Conservation (phyloP, 306 rosid genomes). For the Urtica urens region DNA sequence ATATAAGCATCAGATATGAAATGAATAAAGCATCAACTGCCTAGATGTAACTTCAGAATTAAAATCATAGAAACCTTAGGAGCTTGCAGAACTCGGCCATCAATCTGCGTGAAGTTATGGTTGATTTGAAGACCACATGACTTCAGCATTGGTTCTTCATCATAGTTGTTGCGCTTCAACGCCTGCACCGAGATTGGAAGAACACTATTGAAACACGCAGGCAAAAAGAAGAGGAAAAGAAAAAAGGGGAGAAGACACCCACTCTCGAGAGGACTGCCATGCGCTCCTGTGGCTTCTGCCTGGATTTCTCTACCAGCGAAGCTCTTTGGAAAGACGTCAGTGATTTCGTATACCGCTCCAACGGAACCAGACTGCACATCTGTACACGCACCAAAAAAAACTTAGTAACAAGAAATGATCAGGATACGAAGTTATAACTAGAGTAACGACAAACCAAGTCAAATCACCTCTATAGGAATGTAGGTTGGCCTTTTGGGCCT, state of each 20-base stretch:
- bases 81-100: constrained; percentile 77
- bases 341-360: constrained; percentile 82
- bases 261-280: constrained; percentile 64
- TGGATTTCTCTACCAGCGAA: constrained; percentile 77
- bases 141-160: constrained; percentile 58
- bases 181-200: constrained; percentile 35
- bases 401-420: neutral
- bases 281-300: constrained; percentile 89
- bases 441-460: no score
- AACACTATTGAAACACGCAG: neutral
- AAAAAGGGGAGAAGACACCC: constrained; percentile 9
- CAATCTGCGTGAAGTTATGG: constrained; percentile 51
- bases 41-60: neutral
- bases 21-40: neutral
- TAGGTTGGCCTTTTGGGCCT: constrained; percentile 84
- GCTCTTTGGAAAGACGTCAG: constrained; percentile 69
- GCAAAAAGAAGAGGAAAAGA: neutral
- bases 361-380: constrained; percentile 73
- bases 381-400: constrained; percentile 6
- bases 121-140: constrained; percentile 51
- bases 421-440: no score
- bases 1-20: neutral
- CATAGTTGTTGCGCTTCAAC: constrained; percentile 53
- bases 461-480: constrained; percentile 70
- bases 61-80: constrained; percentile 45